Percentiles rank a stretch among this genome's conserved stretches.
Conservation (phyloP, 106 monocot genomes). For the Amphibolis antarctica region DNA sequence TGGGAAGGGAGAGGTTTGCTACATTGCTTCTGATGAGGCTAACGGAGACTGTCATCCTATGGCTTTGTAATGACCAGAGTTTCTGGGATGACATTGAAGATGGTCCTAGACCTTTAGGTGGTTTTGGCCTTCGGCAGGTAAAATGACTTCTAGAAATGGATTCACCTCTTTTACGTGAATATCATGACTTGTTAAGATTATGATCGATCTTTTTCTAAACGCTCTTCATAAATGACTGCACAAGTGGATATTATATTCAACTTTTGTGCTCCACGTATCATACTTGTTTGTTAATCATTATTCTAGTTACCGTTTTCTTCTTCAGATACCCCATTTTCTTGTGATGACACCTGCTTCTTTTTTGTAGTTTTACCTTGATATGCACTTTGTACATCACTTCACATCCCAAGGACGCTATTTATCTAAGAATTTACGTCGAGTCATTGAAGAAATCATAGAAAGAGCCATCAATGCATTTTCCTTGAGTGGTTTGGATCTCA, state of each 20-base stretch:
- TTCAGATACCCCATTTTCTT: not conserved
- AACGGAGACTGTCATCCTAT: conserved; percentile 78
- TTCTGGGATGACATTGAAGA: conserved; percentile 97
- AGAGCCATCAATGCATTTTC: conserved; percentile 85
- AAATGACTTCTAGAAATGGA: too few relatives aligned
- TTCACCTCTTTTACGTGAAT: too few relatives aligned
- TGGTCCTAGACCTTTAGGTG: conserved; percentile 63
- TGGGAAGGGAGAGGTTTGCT: conserved; percentile 88
- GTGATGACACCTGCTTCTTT: too few relatives aligned
- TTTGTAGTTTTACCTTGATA: conserved; percentile 88
- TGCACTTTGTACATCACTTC: conserved; percentile 84
- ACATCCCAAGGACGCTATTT: conserved; percentile 76
- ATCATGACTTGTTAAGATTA: not conserved
- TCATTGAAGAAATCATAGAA: conserved; percentile 67
- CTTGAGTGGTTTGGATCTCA: conserved; percentile 70
- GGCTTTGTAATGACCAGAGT: conserved; percentile 72
- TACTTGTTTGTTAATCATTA: not conserved
- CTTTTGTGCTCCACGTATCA: too few relatives aligned
- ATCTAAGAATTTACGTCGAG: conserved; percentile 79
- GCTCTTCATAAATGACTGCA: too few relatives aligned
- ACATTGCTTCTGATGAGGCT: conserved; percentile 82
- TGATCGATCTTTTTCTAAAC: not conserved
- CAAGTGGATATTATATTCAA: too few relatives aligned
- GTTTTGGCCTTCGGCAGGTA: conserved; percentile 83
- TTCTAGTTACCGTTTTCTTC: not conserved